Conservation (phyloP, 179 eudicot species). For the Beta lomatogona region DNA sequence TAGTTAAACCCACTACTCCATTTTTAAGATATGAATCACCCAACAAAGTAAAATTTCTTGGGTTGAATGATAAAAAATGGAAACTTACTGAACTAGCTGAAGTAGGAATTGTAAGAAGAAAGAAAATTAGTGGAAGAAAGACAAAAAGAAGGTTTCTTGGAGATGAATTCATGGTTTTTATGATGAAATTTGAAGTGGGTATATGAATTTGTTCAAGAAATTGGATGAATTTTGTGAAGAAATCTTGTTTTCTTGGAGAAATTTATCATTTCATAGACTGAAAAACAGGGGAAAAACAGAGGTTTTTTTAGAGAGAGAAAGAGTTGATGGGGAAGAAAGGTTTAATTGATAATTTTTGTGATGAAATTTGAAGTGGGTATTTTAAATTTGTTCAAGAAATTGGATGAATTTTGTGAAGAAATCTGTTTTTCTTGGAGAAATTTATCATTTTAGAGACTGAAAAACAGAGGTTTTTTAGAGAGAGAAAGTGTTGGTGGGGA, state of each 20-base stretch:
- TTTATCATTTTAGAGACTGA: conserved; percentile 14
- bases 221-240: neutral
- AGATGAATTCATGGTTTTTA: conserved; percentile 29
- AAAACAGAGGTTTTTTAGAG: conserved; percentile 10
- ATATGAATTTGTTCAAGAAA: conserved; percentile 21
- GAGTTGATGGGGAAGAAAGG: neutral
- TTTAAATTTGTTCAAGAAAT: conserved; percentile 19
- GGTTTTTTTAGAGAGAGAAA: conserved; percentile 1
- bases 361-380: conserved; percentile 7
- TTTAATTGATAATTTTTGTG: conserved; percentile 21
- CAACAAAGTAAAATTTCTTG: conserved; percentile 66
- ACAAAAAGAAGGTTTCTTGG: conserved; percentile 45
- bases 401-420: neutral
- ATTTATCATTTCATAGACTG: conserved; percentile 14
- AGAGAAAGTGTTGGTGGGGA: conserved; percentile 15
- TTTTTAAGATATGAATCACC: conserved; percentile 78
- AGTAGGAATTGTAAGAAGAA: conserved; percentile 5
- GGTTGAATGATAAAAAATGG: conserved; percentile 47
- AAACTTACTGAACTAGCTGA: conserved; percentile 34
- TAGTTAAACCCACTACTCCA: conserved; percentile 65
- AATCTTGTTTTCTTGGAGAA: conserved; percentile 16
- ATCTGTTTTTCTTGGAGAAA: conserved; percentile 18
- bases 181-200: neutral
- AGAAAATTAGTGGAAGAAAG: conserved; percentile 24
- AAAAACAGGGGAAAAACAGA: conserved; percentile 26